A percentile compares a stretch with the other conserved stretches of the same genome.
Conservation (phyloP, 2,329 filamentous ascomycete genomes). For the Pseudopyrenochaeta lycopersici region DNA sequence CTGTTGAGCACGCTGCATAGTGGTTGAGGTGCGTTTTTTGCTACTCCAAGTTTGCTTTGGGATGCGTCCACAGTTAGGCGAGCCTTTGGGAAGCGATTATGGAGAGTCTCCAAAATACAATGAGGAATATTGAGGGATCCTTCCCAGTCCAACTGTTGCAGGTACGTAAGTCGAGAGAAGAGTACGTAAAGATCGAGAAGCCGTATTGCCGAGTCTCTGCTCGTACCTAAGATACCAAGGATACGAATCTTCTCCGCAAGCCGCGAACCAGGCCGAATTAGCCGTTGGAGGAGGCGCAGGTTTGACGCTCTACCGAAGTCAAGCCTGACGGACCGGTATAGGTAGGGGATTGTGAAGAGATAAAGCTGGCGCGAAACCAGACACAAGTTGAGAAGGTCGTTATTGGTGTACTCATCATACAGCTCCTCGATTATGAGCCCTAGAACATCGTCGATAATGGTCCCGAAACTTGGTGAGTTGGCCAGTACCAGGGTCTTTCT, state of each 20-base stretch:
- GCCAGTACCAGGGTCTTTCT: neutral
- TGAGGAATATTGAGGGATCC: slow-evolving; percentile 1
- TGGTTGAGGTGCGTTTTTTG: neutral
- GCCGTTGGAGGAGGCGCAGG: neutral
- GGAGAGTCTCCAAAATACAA: slow-evolving; percentile 1
- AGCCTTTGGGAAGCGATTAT: slow-evolving; percentile 1
- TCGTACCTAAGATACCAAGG: neutral
- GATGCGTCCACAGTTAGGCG: neutral
- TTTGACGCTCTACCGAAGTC: neutral
- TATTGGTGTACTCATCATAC: neutral
- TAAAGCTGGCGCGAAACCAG: slow-evolving; percentile 7
- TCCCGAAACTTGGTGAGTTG: neutral
- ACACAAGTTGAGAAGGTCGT: neutral
- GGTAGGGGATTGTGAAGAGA: neutral
- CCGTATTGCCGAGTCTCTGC: neutral
- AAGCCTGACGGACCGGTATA: slow-evolving; percentile 4
- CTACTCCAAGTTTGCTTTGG: neutral
- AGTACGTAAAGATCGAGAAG: neutral
- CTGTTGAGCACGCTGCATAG: neutral
- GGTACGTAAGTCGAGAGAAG: neutral
- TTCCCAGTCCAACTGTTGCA: slow-evolving; percentile 1
- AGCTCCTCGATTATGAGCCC: slow-evolving; percentile 2
- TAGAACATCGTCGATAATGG: slow-evolving; percentile 1
- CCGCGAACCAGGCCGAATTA: neutral
- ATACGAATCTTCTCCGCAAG: slow-evolving; percentile 3